Evolutionary conservation across 2,329 filamentous ascomycete genomes (phyloP), one percentile per base, ranked within the genome.

Genomic region (Cladophialophora immunda): DNA sequence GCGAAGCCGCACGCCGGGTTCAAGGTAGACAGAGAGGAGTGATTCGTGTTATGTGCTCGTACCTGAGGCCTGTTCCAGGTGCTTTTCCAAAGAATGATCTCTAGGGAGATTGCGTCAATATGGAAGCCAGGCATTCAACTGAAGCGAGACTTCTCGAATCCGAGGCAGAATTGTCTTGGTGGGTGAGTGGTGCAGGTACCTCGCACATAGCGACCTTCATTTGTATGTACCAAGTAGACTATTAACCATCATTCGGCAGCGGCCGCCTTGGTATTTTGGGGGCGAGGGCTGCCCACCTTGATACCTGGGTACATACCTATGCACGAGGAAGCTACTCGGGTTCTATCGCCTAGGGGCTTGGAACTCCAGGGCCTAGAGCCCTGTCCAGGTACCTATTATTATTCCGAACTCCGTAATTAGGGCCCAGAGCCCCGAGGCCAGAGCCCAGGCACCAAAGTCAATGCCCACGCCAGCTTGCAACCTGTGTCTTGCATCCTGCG

Each of bases 251-350:
- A 50, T 19, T 59, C 57, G 57, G 57, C 38, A 50, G 38, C 11
- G 27, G 38, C 57, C 57, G 57, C 17, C 57, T 59, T 59, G 57
- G 57, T 36, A 25, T 50, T 25, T 50, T 50, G 45, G 45, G 45
- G 45, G 45, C 19, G 19, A 50, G 38, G 25, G 17, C 38, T n/a
- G 38, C 45, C 36, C 29, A n/a, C 17, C 38, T 13, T 13, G 34
- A 2, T 15, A 38, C 34, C 15, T 15, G 1, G 1, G 15, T n/a
- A n/a, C n/a, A n/a, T n/a, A n/a, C n/a, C n/a, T n/a, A n/a, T n/a
- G n/a, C n/a, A n/a, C n/a, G n/a, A n/a, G n/a, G n/a, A n/a, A n/a
- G n/a, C n/a, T n/a, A n/a, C n/a, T n/a, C n/a, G n/a, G n/a, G n/a
- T n/a, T 15, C 34, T 38, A 17, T 38, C 11, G 38, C 38, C 38